Evolutionary conservation across 352 stramenopile species (phyloP).

Genomic region (Heterotrichella gracilis): DNA sequence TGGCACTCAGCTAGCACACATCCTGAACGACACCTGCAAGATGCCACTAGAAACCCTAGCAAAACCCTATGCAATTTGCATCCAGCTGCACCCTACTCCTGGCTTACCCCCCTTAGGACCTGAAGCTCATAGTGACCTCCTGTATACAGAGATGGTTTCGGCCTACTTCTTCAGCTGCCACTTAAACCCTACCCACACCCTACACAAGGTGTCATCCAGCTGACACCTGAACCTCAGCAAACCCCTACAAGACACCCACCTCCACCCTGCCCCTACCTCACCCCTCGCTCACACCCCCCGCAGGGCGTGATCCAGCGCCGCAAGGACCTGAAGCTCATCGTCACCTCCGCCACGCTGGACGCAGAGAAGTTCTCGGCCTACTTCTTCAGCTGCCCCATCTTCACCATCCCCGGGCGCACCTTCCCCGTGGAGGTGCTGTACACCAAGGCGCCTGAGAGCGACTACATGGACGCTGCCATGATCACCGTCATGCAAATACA

Average conservation of each 20-base stretch:
- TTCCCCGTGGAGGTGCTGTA: constrained; percentile 90
- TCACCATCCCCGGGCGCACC: constrained; percentile 82
- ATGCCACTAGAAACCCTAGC: too few relatives aligned
- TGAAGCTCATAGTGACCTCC: constrained; percentile 51
- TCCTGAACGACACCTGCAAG: too few relatives aligned
- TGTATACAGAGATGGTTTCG: constrained; percentile 40
- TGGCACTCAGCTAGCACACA: too few relatives aligned
- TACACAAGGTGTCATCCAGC: too few relatives aligned
- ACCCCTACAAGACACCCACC: too few relatives aligned
- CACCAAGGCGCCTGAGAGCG: constrained; percentile 78
- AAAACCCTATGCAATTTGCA: too few relatives aligned
- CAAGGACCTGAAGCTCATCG: constrained; percentile 49
- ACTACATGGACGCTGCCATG: constrained; percentile 85
- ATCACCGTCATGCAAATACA: constrained; percentile 98
- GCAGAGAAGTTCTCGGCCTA: constrained; percentile 37
- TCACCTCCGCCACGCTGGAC: constrained; percentile 57
- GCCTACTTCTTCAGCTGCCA: constrained; percentile 28
- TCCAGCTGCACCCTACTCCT: too few relatives aligned
- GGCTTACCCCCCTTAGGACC: constrained; percentile 28
- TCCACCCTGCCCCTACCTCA: too few relatives aligned
- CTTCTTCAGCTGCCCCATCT: constrained; percentile 41
- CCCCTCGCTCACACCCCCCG: too few relatives aligned
- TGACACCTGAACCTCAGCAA: too few relatives aligned
- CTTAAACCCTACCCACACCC: too few relatives aligned
- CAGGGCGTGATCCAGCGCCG: constrained; percentile 29